phyloP scores from a whole-genome alignment of 805 yeast genomes.

The Metschnikowia colocasiae region DNA sequence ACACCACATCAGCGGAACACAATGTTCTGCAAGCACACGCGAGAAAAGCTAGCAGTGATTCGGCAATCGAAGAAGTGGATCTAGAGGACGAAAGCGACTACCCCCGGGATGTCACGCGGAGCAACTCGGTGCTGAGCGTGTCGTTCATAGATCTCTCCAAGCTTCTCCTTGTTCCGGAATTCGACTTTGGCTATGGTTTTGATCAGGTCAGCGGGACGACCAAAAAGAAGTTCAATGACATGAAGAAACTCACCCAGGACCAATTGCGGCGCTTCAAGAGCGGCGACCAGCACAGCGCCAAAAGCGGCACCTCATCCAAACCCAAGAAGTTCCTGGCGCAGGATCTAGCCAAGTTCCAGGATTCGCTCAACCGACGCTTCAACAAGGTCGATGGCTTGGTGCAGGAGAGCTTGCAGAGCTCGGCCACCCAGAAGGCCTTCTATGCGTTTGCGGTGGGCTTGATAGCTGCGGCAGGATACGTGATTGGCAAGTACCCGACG shows the following conservation, averaged over 20 bases:
- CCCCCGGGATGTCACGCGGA: constrained; percentile 6
- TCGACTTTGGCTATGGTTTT: constrained; percentile 40
- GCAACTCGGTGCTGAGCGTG: constrained; percentile 22
- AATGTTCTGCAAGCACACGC: background rate
- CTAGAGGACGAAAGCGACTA: constrained; percentile 6
- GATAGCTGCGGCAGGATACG: constrained; percentile 67
- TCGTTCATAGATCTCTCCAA: constrained; percentile 36
- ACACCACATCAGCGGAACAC: background rate
- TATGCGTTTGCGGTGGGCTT: constrained; percentile 69
- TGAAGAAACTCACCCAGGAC: constrained; percentile 35
- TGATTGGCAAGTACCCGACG: constrained; percentile 74
- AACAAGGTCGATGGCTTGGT: constrained; percentile 36
- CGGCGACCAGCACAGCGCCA: constrained; percentile 16
- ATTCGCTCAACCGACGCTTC: constrained; percentile 28
- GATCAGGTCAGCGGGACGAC: constrained; percentile 36
- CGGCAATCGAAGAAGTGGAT: background rate
- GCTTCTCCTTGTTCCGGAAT: constrained; percentile 38
- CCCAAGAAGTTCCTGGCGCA: constrained; percentile 9
- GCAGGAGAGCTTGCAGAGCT: constrained; percentile 31
- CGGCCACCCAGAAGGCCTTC: constrained; percentile 64
- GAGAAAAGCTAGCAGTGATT: background rate
- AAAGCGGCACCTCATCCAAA: constrained; percentile 4
- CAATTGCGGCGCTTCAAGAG: constrained; percentile 26
- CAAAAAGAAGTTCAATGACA: constrained; percentile 31
- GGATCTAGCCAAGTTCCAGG: constrained; percentile 33